Evolutionary conservation across 805 yeast genomes (phyloP).

Genomic region (Yarrowia osloensis): DNA sequence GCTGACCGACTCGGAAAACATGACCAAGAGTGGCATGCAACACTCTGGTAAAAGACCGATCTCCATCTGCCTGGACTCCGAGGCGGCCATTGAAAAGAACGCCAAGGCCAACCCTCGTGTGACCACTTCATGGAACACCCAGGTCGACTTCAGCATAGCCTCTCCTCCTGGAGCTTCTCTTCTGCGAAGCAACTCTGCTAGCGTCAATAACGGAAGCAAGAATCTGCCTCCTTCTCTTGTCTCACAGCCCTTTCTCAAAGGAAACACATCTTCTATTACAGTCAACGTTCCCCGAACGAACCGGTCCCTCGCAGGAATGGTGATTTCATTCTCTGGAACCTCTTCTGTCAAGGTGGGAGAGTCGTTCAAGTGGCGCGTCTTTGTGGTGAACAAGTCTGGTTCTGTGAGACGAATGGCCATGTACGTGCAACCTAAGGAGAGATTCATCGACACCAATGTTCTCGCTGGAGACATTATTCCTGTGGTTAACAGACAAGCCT

Average conservation of each 20-base stretch:
- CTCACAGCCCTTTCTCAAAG: constrained; percentile 36
- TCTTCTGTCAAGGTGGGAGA: constrained; percentile 62
- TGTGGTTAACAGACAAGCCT: constrained; percentile 35
- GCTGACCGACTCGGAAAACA: constrained; percentile 28
- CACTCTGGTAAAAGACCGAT: constrained; percentile 14
- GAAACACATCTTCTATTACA: constrained; percentile 34
- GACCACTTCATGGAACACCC: constrained; percentile 27
- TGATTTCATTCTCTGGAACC: constrained; percentile 63
- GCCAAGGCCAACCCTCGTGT: constrained; percentile 14
- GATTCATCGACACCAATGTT: constrained; percentile 34
- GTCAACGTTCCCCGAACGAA: constrained; percentile 28
- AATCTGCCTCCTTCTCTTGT: background rate
- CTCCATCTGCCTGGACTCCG: constrained; percentile 8
- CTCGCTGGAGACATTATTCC: constrained; percentile 29
- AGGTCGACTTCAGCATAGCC: constrained; percentile 20
- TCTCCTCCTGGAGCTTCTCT: constrained; percentile 17
- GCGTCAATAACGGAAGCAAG: background rate
- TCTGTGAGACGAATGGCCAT: constrained; percentile 56
- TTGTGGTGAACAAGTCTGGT: constrained; percentile 62
- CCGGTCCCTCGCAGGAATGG: constrained; percentile 42
- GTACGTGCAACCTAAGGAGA: constrained; percentile 45
- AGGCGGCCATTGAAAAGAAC: background rate
- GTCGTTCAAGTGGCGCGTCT: constrained; percentile 62
- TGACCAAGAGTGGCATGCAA: constrained; percentile 17
- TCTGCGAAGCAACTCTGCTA: background rate